Base-by-base conservation (phyloP, 768 basidiomycete species). In the Russula vinacea region DNA sequence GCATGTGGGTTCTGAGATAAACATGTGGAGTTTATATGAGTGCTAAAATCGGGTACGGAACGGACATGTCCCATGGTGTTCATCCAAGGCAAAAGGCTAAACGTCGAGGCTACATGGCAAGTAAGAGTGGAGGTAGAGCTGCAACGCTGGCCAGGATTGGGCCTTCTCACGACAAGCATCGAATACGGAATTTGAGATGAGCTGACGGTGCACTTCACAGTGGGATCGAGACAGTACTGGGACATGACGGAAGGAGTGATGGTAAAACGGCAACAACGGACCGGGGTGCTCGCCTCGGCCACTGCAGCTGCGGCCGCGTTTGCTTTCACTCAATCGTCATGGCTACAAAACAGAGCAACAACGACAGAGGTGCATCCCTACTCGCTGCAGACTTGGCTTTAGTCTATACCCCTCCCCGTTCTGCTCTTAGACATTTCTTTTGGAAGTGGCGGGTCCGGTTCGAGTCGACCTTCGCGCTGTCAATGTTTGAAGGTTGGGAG, bases 401-500 rank as follows among this genome's bases (percentile, higher is more conserved):
- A 32, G 29, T 37, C 49, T 74, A 73, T 64, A 70, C 66, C 33
- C 70, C 74, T 19, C 73, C 74, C 7, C 66, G 60, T 22, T 67
- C 60, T 60, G 16, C 62, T 7, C 9, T 70, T 49, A 70, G 67
- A 11, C 67, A 64, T 26, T 70, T 70, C 66, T 60, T 85, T 54
- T 85, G 86, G 84, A 79, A 78, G 16, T 76, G 78, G 72, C 77
- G 83, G 65, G 72, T 87, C 57, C 78, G 81, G 76, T 72, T 88
- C 39, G 85, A 87, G 71, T 75, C 80, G 2, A 86, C 85, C 0
- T 83, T 84, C 64, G 87, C 78, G 7, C 74, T 87, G 45, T 78
- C 79, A 33, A 79, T 87, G 69, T 73, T 88, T 62, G 86, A 89
- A 71, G 79, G 83, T 62, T 88, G 87, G 88, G 88, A 89, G 78